These are phyloP conservation scores for Inga oerstediana DNA, from an alignment of 306 rosid species.

Conservation along the genomic window DNA sequence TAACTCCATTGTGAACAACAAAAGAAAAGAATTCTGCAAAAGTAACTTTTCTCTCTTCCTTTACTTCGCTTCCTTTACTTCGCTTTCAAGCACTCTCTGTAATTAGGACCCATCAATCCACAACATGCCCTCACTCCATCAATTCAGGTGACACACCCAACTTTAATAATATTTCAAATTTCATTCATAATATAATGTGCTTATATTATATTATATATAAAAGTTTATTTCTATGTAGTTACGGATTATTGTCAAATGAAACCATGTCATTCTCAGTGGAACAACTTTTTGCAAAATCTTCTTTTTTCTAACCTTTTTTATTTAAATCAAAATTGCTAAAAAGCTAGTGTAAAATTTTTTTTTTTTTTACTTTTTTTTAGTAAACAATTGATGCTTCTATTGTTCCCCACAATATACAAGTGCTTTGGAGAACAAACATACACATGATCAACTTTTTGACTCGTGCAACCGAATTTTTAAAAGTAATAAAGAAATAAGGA, in stretches of 20 bases:
- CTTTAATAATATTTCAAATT: neutral
- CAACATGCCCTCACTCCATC: neutral
- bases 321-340: neutral
- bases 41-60: neutral
- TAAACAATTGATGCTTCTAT: neutral
- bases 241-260: neutral
- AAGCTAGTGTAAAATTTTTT: neutral
- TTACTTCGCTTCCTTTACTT: neutral
- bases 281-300: neutral
- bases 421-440: neutral
- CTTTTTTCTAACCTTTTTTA: neutral
- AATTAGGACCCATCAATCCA: neutral
- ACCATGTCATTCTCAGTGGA: neutral
- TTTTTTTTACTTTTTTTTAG: too few species aligned
- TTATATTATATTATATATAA: neutral
- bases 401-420: neutral
- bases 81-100: neutral
- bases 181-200: neutral
- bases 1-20: too few species aligned
- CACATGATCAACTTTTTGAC: neutral
- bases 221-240: constrained; percentile 1
- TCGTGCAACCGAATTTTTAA: neutral
- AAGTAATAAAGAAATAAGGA: neutral
- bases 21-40: neutral
- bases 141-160: neutral